Evolutionary conservation across 2,329 filamentous ascomycete genomes (phyloP), one percentile per base, ranked within the genome.

Genomic region (Monilinia vaccinii-corymbosi): DNA sequence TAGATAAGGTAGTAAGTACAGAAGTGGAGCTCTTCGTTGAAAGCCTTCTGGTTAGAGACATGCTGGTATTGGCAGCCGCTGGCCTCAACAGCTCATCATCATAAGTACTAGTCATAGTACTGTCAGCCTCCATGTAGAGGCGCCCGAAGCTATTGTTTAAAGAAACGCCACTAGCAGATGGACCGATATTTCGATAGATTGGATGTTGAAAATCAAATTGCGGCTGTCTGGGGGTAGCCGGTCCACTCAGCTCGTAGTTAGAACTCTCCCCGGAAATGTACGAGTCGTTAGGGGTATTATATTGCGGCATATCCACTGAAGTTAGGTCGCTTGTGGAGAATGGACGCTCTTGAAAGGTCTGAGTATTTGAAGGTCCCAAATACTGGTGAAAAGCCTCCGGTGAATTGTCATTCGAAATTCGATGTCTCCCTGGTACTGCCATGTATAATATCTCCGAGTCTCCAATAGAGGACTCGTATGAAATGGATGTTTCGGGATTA

Each of bases 281-380:
- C 6, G 58, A 45, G 18, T 52, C 50, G 11, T 49, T 60, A 23
- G 58, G 57, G 11, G 62, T 62, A 13, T 62, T 62, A 16, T 56
- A 42, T 32, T 56, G 61, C 8, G 58, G 60, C 23, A 46, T 44
- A 40, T 63, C 36, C 7, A 63, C 16, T 11, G 61, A 64, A n/a
- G 56, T 63, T 14, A 63, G 18, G 31, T 62, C 60, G 6, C 61
- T 63, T 16, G 63, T 52, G 16, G 63, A 63, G 38, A 60, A 65
- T 28, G 63, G 63, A 16, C 63, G 63, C 13, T 60, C 36, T 51
- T 11, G 23, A n/a, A 57, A 53, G 32, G 34, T 52, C 14, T 52
- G 42, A 5, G 58, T 42, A 5, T 3, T 18, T 13, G 44, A 42
- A n/a, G 60, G 60, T 13, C 58, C 58, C 34, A 60, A 23, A 21